Evolutionary conservation across 495 filamentous ascomycete species (phyloP).

Genomic region (Neurospora sp.): DNA sequence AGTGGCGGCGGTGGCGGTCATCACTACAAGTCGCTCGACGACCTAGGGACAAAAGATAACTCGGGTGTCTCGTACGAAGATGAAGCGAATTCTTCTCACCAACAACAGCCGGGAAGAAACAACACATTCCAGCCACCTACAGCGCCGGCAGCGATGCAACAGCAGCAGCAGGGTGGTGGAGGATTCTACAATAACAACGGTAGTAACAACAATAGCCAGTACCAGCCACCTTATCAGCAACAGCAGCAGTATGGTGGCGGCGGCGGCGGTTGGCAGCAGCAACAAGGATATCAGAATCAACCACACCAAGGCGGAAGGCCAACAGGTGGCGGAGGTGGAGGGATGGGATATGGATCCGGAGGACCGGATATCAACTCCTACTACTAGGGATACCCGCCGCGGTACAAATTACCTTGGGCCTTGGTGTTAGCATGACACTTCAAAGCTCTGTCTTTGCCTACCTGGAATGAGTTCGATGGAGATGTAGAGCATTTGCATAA

Average conservation of each 20-base stretch:
- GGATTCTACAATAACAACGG: slow-evolving; percentile 2
- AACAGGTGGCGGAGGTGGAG: slow-evolving; percentile 5
- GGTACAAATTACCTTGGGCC: not conserved
- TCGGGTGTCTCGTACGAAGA: slow-evolving; percentile 35
- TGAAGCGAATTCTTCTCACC: slow-evolving; percentile 1
- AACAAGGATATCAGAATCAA: slow-evolving; percentile 14
- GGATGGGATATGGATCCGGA: slow-evolving; percentile 1
- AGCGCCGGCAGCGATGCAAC: slow-evolving; percentile 8
- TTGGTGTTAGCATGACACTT: not conserved
- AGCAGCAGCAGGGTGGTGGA: slow-evolving; percentile 4
- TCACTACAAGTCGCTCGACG: slow-evolving; percentile 30
- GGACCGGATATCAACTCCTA: slow-evolving; percentile 15
- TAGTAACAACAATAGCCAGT: slow-evolving; percentile 11
- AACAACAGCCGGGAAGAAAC: not conserved
- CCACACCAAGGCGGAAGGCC: slow-evolving; percentile 1
- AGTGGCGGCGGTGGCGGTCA: slow-evolving; percentile 14
- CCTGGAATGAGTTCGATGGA: not conserved
- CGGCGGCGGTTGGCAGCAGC: slow-evolving; percentile 5
- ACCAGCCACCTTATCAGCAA: slow-evolving; percentile 15
- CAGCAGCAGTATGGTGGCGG: slow-evolving; percentile 3
- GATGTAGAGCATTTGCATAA: not conserved
- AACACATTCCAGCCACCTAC: slow-evolving; percentile 10
- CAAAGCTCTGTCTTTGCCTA: not conserved
- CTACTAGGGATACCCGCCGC: slow-evolving; percentile 5
- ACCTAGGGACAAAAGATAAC: slow-evolving; percentile 30